These are phyloP conservation scores for Aspergillus brunneoviolaceus DNA, from an alignment of 2,329 filamentous ascomycete species.

Conservation along the genomic window DNA sequence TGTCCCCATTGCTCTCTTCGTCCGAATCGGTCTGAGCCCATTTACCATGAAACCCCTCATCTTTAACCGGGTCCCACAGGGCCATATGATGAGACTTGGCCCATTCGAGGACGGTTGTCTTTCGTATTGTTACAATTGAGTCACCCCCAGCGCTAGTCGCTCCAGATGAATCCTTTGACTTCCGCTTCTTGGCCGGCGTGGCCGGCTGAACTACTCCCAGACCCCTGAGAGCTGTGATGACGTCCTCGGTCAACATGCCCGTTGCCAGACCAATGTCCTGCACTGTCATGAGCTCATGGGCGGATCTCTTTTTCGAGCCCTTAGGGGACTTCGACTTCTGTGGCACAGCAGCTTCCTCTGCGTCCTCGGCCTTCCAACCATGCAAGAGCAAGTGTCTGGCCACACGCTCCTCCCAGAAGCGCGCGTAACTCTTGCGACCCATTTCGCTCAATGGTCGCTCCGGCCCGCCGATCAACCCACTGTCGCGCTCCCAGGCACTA, in stretches of 20 bases:
- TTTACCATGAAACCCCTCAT: conserved; percentile 70
- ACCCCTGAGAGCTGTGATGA: conserved; percentile 71
- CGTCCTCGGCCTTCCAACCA: conserved; percentile 26
- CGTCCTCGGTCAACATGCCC: conserved; percentile 83
- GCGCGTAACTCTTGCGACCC: conserved; percentile 75
- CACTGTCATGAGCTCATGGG: conserved; percentile 59
- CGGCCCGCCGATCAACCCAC: conserved; percentile 77
- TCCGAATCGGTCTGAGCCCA: conserved; percentile 52
- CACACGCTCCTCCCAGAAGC: conserved; percentile 85
- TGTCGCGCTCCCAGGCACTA: conserved; percentile 67
- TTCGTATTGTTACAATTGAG: conserved; percentile 51
- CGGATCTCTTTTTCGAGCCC: conserved; percentile 34
- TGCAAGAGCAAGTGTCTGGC: conserved; percentile 63
- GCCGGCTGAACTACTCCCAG: conserved; percentile 68
- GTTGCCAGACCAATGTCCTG: conserved; percentile 72
- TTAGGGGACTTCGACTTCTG: conserved; percentile 32
- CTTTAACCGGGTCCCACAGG: conserved; percentile 67
- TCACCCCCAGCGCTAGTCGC: conserved; percentile 23
- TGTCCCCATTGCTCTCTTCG: conserved; percentile 30
- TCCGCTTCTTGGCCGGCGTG: conserved; percentile 54
- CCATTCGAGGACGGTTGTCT: conserved; percentile 65
- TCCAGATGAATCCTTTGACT: conserved; percentile 36
- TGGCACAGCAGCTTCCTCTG: conserved; percentile 26
- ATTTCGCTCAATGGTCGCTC: conserved; percentile 91
- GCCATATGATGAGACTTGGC: conserved; percentile 61